phyloP scores from a whole-genome alignment of 1,284 basidiomycete genomes.

The Cutaneotrichosporon cutaneum region DNA sequence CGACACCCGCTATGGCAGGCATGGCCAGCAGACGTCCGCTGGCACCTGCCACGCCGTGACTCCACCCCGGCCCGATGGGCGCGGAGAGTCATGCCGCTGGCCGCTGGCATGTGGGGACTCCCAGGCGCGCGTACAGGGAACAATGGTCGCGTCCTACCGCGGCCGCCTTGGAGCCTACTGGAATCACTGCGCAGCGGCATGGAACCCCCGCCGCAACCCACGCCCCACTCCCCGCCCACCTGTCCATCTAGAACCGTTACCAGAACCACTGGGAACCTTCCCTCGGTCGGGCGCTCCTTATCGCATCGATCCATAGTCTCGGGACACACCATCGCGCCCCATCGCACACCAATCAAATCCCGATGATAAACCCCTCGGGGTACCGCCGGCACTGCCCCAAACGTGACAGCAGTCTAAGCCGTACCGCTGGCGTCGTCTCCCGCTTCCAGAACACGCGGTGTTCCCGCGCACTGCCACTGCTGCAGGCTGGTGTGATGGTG shows the following conservation, averaged over 20 bases:
- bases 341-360: neutral
- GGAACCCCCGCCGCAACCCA: neutral
- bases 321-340: neutral
- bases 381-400: neutral
- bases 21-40: too few relatives aligned
- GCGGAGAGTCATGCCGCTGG: neutral
- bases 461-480: neutral
- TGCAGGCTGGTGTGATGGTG: too few relatives aligned
- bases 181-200: neutral
- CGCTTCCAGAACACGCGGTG: too few relatives aligned
- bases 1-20: too few relatives aligned
- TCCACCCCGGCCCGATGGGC: neutral
- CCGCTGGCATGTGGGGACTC: neutral
- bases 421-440: neutral
- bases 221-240: neutral
- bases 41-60: too few relatives aligned
- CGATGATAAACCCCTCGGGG: neutral
- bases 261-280: neutral
- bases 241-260: too few relatives aligned
- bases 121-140: neutral
- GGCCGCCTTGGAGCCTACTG: neutral
- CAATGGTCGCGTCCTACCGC: too few relatives aligned
- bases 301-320: neutral
- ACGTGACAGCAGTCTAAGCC: neutral
- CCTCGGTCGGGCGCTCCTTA: neutral